Evolutionary conservation across 352 stramenopile genomes (phyloP).

Genomic region (Phytophthora palmivora): DNA sequence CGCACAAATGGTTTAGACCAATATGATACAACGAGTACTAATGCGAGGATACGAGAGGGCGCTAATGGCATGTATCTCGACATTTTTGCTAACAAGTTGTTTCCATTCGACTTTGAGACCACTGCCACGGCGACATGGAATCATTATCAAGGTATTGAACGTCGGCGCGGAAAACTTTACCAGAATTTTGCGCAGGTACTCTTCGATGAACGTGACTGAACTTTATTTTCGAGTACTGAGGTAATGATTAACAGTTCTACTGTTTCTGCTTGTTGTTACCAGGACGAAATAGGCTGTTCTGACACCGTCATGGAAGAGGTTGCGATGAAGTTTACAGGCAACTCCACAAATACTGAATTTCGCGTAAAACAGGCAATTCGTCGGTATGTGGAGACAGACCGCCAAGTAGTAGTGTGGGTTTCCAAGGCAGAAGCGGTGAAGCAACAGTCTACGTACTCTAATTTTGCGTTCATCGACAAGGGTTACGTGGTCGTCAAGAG

Average conservation of each 20-base stretch:
- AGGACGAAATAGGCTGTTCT: constrained; percentile 35
- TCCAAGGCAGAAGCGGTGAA: constrained; percentile 57
- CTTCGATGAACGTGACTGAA: neutral
- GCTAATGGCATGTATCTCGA: constrained; percentile 45
- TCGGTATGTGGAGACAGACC: constrained; percentile 59
- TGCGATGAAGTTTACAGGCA: constrained; percentile 58
- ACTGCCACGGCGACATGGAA: constrained; percentile 46
- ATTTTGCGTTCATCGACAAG: constrained; percentile 61
- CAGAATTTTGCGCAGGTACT: constrained; percentile 32
- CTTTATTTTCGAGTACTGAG: neutral
- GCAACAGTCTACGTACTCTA: constrained; percentile 43
- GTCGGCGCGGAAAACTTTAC: constrained; percentile 23
- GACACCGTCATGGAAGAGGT: constrained; percentile 68
- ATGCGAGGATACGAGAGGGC: constrained; percentile 39
- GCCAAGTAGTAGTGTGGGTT: constrained; percentile 65
- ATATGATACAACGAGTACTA: constrained; percentile 24
- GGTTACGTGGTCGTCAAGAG: constrained; percentile 68
- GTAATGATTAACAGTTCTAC: constrained; percentile 11
- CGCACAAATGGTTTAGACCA: constrained; percentile 26
- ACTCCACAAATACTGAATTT: constrained; percentile 58
- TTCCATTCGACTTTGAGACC: constrained; percentile 48
- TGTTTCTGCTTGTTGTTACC: constrained; percentile 15
- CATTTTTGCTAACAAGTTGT: constrained; percentile 44
- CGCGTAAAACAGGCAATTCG: constrained; percentile 63
- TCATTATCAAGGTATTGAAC: constrained; percentile 44